Evolutionary conservation across 768 basidiomycete genomes (phyloP).

Genomic region (Rhodotorula diobovata): DNA sequence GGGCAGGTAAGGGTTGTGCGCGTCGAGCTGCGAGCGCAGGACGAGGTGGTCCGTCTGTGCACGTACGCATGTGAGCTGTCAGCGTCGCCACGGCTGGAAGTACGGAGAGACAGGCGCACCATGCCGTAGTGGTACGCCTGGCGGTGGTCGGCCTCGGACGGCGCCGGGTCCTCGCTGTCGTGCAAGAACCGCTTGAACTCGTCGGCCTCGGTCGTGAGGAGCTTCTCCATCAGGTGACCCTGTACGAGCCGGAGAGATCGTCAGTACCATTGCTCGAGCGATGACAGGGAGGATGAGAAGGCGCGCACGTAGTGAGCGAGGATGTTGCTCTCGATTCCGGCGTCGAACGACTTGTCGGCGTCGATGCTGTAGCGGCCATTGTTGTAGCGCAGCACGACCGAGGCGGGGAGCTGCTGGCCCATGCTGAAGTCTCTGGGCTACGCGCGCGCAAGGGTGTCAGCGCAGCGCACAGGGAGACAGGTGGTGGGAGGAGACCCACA

Average conservation of each 20-base stretch:
- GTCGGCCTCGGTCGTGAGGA: constrained; percentile 63
- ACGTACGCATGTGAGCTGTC: neutral
- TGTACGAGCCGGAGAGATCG: constrained; percentile 44
- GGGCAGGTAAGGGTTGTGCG: constrained; percentile 70
- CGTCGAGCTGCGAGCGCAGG: constrained; percentile 94
- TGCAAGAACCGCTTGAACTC: constrained; percentile 58
- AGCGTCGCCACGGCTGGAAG: neutral
- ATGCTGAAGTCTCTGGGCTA: constrained; percentile 66
- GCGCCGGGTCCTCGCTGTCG: constrained; percentile 47
- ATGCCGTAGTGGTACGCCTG: constrained; percentile 85
- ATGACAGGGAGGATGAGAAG: neutral
- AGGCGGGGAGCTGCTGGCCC: constrained; percentile 71
- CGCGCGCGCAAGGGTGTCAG: neutral
- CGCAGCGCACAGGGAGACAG: neutral
- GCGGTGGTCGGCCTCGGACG: constrained; percentile 45
- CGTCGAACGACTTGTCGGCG: constrained; percentile 47
- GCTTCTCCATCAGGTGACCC: constrained; percentile 86
- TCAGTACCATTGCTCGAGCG: neutral
- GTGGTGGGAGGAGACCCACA: neutral
- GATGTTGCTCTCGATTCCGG: constrained; percentile 10
- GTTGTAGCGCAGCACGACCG: constrained; percentile 62
- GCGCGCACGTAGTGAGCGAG: constrained; percentile 28
- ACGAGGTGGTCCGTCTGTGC: constrained; percentile 57
- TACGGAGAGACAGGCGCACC: constrained; percentile 49
- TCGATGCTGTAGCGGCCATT: constrained; percentile 48